phyloP scores from a whole-genome alignment of 768 basidiomycete genomes.

The Strobilomyces dryophilus region DNA sequence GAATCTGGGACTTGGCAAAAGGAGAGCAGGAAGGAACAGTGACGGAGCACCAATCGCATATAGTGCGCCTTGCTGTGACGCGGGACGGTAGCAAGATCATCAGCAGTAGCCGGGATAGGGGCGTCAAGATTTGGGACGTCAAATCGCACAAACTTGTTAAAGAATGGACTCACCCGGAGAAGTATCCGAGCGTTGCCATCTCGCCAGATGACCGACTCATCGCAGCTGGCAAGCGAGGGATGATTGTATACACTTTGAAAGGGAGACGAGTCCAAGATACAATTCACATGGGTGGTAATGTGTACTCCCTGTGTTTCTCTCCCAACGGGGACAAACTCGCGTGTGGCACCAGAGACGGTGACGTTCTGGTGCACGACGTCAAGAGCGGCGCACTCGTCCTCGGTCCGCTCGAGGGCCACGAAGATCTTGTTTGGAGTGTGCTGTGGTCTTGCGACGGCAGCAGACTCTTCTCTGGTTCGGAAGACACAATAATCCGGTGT shows the following conservation, averaged over 20 bases:
- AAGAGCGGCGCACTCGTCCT: too few relatives aligned
- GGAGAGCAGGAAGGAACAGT: too few relatives aligned
- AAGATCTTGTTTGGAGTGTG: not conserved
- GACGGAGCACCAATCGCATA: not conserved
- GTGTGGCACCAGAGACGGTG: too few relatives aligned
- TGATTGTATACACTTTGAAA: too few relatives aligned
- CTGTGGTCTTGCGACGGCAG: not conserved
- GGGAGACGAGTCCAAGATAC: too few relatives aligned
- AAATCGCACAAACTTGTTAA: not conserved
- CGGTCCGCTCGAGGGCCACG: too few relatives aligned
- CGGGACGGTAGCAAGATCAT: not conserved
- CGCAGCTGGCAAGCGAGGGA: not conserved
- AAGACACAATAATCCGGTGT: not conserved
- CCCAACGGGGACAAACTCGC: too few relatives aligned
- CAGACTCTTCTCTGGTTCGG: not conserved
- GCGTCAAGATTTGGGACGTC: not conserved
- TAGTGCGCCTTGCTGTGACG: not conserved
- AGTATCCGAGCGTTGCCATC: not conserved
- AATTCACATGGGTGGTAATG: too few relatives aligned
- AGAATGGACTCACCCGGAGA: not conserved
- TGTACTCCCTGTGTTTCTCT: too few relatives aligned
- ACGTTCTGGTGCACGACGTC: too few relatives aligned
- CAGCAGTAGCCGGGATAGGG: not conserved
- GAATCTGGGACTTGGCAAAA: too few relatives aligned
- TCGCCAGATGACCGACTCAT: slow-evolving; percentile 3